These are phyloP conservation scores for Oxalis stricta DNA, from an alignment of 441 rosid species.

Conservation along the genomic window DNA sequence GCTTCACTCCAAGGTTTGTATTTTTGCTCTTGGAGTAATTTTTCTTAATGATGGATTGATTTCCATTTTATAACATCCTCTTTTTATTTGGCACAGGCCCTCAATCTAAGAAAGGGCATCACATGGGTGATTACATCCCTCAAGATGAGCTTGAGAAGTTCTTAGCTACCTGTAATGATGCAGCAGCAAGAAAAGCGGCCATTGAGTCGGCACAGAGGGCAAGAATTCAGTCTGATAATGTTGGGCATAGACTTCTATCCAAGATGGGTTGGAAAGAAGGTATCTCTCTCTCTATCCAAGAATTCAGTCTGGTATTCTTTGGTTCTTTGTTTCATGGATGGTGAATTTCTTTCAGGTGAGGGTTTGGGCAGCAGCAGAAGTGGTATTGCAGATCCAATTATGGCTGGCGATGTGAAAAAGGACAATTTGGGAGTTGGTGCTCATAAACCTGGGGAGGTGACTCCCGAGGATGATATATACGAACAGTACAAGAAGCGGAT, in stretches of 20 bases:
- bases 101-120: conserved; percentile 69
- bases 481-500: conserved; percentile 98
- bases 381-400: conserved; percentile 85
- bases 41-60: too few relatives aligned
- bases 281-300: conserved; percentile 9
- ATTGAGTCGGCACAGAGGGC: conserved; percentile 68
- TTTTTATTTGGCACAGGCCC: conserved; percentile 2
- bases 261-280: conserved; percentile 99
- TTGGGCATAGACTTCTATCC: conserved; percentile 87
- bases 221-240: conserved; percentile 86
- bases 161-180: conserved; percentile 73
- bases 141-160: conserved; percentile 88
- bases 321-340: too few relatives aligned
- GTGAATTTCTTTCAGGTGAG: conserved; percentile 92
- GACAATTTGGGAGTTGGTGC: conserved; percentile 93
- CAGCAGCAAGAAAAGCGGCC: conserved; percentile 44
- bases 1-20: conserved; percentile 69
- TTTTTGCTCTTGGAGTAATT: not conserved
- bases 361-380: conserved; percentile 84
- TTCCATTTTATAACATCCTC: not conserved
- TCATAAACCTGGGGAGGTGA: conserved; percentile 77
- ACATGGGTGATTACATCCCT: conserved; percentile 98
- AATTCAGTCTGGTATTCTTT: too few relatives aligned
- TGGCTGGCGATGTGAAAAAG: conserved; percentile 73
- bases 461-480: conserved; percentile 84